phyloP scores from a whole-genome alignment of 78 protist genomes.

The Fonticula alba region DNA sequence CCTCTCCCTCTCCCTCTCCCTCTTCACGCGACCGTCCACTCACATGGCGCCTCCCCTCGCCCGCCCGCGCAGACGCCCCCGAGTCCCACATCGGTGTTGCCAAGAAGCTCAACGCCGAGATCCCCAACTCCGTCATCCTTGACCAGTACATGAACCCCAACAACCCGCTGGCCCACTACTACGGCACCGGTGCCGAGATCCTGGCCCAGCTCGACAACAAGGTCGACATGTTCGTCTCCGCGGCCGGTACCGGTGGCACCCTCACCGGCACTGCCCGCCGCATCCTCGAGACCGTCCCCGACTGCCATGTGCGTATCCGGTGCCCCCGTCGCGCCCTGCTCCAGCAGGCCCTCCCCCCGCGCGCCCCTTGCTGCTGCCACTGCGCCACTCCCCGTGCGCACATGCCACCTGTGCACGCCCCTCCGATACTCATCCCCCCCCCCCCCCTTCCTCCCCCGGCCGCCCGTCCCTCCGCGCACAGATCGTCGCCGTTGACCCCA shows the following conservation, averaged over 20 bases:
- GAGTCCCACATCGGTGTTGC: conserved; percentile 76
- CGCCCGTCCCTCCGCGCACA: not conserved
- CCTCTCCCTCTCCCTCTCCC: too few relatives aligned
- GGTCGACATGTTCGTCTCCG: conserved; percentile 40
- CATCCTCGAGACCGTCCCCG: conserved; percentile 54
- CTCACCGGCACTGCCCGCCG: conserved; percentile 68
- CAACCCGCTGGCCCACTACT: conserved; percentile 73
- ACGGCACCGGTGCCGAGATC: conserved; percentile 79
- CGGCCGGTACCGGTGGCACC: conserved; percentile 97
- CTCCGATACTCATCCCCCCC: not conserved
- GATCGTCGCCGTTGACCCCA: conserved; percentile 85
- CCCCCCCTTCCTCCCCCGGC: not conserved
- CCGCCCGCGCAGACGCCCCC: conserved; percentile 17
- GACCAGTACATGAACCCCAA: conserved; percentile 69
- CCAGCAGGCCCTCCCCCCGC: too few relatives aligned
- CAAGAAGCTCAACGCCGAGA: conserved; percentile 36
- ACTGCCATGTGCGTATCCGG: conserved; percentile 10
- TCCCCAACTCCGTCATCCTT: conserved; percentile 53
- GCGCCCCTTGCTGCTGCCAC: too few relatives aligned
- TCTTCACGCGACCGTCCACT: not conserved
- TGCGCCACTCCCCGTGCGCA: not conserved
- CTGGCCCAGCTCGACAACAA: conserved; percentile 49
- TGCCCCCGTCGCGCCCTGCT: not conserved
- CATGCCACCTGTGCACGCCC: not conserved
- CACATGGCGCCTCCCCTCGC: not conserved